Conservation (phyloP, 108 stramenopile species). For the Cyclotella kingstonii region DNA sequence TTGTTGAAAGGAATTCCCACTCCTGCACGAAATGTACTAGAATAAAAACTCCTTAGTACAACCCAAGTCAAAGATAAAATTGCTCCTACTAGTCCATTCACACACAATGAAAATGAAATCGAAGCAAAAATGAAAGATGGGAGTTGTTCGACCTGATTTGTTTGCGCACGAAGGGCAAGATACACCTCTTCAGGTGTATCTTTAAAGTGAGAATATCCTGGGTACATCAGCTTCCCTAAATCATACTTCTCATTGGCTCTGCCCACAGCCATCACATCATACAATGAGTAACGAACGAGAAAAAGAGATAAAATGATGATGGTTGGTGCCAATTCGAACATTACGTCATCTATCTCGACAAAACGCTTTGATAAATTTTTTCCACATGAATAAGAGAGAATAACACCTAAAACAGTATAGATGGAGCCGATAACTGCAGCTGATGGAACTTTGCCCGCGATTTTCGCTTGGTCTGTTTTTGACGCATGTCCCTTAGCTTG, state of each 20-base stretch:
- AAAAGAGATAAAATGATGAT: constrained; percentile 27
- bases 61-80: constrained; percentile 29
- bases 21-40: constrained; percentile 7
- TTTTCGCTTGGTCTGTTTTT: too few relatives aligned
- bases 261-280: constrained; percentile 43
- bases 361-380: neutral
- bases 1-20: constrained; percentile 19
- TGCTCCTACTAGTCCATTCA: constrained; percentile 34
- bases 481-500: too few relatives aligned
- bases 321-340: constrained; percentile 20
- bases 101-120: constrained; percentile 20
- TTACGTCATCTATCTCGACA: too few relatives aligned
- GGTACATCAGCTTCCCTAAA: neutral
- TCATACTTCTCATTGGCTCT: constrained; percentile 22
- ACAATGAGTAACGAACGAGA: constrained; percentile 18
- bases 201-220: too few relatives aligned
- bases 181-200: constrained; percentile 37
- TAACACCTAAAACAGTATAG: neutral
- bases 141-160: constrained; percentile 48
- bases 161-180: constrained; percentile 33
- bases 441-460: too few relatives aligned
- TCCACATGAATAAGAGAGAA: neutral
- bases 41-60: constrained; percentile 31
- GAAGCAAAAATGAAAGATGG: constrained; percentile 29
- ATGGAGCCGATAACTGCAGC: neutral